These are phyloP conservation scores for Botrytis paeoniae DNA, from an alignment of 2,329 filamentous ascomycete species.

Conservation along the genomic window DNA sequence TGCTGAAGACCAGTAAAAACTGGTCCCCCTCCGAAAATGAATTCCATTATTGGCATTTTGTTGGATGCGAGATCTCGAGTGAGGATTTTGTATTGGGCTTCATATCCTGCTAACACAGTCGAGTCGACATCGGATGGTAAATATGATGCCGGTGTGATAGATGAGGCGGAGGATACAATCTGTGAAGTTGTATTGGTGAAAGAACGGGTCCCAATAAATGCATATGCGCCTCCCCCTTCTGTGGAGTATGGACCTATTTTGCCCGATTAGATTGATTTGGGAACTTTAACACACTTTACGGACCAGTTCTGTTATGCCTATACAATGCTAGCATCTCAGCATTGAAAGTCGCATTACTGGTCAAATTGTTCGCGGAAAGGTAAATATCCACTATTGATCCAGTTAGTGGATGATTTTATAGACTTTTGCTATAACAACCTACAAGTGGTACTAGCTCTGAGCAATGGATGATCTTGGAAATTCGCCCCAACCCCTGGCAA, in stretches of 20 bases:
- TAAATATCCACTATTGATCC: background rate
- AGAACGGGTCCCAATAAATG: slow-evolving; percentile 5
- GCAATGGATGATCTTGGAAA: slow-evolving; percentile 45
- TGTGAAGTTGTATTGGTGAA: slow-evolving; percentile 13
- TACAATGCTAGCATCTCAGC: slow-evolving; percentile 18
- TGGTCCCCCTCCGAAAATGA: slow-evolving; percentile 1
- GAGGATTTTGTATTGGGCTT: slow-evolving; percentile 14
- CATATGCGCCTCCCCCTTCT: slow-evolving; percentile 4
- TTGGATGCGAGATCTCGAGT: slow-evolving; percentile 16
- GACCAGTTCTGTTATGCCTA: slow-evolving; percentile 13
- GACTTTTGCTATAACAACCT: background rate
- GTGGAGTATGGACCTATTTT: slow-evolving; percentile 16
- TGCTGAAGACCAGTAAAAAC: slow-evolving; percentile 51
- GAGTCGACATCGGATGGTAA: background rate
- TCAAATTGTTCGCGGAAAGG: slow-evolving; percentile 9
- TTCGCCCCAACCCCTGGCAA: slow-evolving; percentile 52
- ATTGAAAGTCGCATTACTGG: slow-evolving; percentile 15
- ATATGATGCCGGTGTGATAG: slow-evolving; percentile 5
- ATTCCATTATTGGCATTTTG: slow-evolving; percentile 11
- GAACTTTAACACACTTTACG: background rate
- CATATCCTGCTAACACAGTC: slow-evolving; percentile 12
- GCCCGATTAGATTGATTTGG: background rate
- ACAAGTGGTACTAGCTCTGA: slow-evolving; percentile 18
- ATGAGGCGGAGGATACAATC: background rate
- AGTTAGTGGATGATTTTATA: background rate